Base-by-base conservation (phyloP, 1,284 basidiomycete species). In the Omphalotus olearius region DNA sequence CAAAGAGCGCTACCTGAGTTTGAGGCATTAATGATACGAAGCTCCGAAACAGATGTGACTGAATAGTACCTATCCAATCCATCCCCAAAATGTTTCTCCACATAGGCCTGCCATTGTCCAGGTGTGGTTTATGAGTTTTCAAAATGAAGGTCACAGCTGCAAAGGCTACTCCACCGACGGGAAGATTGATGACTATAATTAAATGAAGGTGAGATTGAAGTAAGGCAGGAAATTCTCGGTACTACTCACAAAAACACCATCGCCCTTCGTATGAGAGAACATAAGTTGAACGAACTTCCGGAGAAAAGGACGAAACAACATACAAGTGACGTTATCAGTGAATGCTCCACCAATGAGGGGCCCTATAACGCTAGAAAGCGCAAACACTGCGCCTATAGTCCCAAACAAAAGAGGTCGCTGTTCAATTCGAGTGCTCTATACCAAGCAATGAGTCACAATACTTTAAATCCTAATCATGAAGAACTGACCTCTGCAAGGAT, bases 381-480 rank as follows among this genome's bases (percentile, higher is more conserved):
- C 53, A 37, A 55, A 55, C 18, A 51, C 49, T 10, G 49, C 53
- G n/a, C 49, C 53, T 14, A 55, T 40, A 17, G 51, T 39, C 13
- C 49, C 53, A 25, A 47, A 55, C 17, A 55, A 35, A 20, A 42
- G 35, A 14, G 53, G 44, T 14, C 48, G 43, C 4, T 55, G 45
- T 43, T 55, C 53, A 10, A 55, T 35, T 10, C 44, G 40, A 9
- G 52, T 45, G 30, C 36, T 47, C 45, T 67, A 66, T 17, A 69
- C 66, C 47, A 77, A 72, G 57, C 76, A 66, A 13, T 54, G 48
- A 2, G 50, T 30, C 33, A 50, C 45, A 40, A 33, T 9, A 42
- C 40, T 7, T 50, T 48, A 46, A 44, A 40, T 45, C 20, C 18
- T 7, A 20, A 6, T 10, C 6, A 40, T 3, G 13, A 7, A 42